These are phyloP conservation scores for Claviceps africana DNA, from an alignment of 2,329 filamentous ascomycete species.

Conservation along the genomic window DNA sequence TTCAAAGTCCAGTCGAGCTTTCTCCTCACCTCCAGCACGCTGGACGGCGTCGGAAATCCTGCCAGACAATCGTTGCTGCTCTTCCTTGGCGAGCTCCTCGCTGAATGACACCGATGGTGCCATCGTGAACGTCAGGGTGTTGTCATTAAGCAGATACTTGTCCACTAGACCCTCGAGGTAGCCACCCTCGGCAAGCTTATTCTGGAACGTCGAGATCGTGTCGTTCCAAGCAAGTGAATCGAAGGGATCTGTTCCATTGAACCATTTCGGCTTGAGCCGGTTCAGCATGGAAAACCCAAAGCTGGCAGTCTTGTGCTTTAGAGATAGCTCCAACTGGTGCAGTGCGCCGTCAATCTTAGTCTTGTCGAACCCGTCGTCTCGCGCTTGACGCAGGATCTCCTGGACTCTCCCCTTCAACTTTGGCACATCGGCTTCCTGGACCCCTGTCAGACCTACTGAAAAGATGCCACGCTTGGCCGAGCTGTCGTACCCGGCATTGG, in stretches of 20 bases:
- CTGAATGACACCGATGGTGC: slow-evolving; percentile 64
- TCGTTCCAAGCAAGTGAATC: slow-evolving; percentile 86
- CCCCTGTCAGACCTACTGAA: slow-evolving; percentile 82
- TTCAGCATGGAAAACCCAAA: slow-evolving; percentile 89
- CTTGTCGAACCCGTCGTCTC: slow-evolving; percentile 68
- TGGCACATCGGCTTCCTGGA: slow-evolving; percentile 63
- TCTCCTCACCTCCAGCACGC: slow-evolving; percentile 54
- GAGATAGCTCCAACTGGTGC: slow-evolving; percentile 80
- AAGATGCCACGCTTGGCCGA: slow-evolving; percentile 69
- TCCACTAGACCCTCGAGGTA: slow-evolving; percentile 78
- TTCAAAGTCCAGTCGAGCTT: slow-evolving; percentile 58
- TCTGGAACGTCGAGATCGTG: slow-evolving; percentile 69
- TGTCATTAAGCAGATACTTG: slow-evolving; percentile 80
- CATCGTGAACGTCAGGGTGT: slow-evolving; percentile 89
- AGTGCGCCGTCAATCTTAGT: slow-evolving; percentile 87
- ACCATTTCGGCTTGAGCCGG: slow-evolving; percentile 82
- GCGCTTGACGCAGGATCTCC: slow-evolving; percentile 55
- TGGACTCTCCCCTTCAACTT: slow-evolving; percentile 64
- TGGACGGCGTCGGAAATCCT: slow-evolving; percentile 61
- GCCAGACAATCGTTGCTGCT: slow-evolving; percentile 55
- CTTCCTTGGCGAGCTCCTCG: slow-evolving; percentile 60
- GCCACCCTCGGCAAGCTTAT: slow-evolving; percentile 55
- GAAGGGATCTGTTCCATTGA: slow-evolving; percentile 87
- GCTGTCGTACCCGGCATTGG: slow-evolving; percentile 83
- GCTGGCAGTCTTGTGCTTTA: slow-evolving; percentile 93